These are phyloP conservation scores for Purshia tridentata DNA, from an alignment of 306 rosid genomes.

Conservation along the genomic window DNA sequence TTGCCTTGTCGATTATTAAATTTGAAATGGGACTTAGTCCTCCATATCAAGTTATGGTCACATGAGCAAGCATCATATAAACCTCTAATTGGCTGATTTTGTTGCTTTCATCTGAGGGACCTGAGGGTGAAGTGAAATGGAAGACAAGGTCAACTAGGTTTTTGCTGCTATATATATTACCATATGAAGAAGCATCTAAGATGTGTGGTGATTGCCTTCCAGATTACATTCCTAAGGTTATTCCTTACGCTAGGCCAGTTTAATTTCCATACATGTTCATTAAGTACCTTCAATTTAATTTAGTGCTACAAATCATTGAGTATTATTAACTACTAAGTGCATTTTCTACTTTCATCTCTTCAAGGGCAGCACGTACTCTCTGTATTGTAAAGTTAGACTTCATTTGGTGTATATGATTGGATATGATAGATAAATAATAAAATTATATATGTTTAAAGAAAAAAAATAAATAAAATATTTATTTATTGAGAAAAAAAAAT, in stretches of 20 bases:
- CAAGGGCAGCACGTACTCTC: conserved; percentile 69
- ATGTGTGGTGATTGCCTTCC: conserved; percentile 71
- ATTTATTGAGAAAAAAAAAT: no score
- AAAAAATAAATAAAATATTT: no score
- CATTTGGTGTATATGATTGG: no score
- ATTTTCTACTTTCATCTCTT: conserved; percentile 19
- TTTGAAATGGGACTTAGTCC: no score
- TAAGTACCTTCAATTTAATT: neutral
- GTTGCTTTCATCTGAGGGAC: neutral
- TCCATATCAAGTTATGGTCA: no score
- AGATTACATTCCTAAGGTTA: conserved; percentile 69
- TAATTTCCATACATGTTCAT: neutral
- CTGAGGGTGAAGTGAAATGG: neutral
- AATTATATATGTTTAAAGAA: no score
- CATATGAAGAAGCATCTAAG: conserved; percentile 64
- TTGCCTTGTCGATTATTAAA: no score
- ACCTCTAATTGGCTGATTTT: neutral
- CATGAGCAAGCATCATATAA: neutral
- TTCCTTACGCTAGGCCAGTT: conserved; percentile 13
- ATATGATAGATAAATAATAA: no score
- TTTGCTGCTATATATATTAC: conserved; percentile 31
- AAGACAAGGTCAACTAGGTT: neutral
- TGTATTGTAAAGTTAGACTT: conserved; percentile 60
- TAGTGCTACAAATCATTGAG: neutral
- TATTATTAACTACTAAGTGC: neutral